Evolutionary conservation across 2,329 filamentous ascomycete species (phyloP), one percentile per base, ranked within the genome.

Genomic region (Leptographium wingfieldii): DNA sequence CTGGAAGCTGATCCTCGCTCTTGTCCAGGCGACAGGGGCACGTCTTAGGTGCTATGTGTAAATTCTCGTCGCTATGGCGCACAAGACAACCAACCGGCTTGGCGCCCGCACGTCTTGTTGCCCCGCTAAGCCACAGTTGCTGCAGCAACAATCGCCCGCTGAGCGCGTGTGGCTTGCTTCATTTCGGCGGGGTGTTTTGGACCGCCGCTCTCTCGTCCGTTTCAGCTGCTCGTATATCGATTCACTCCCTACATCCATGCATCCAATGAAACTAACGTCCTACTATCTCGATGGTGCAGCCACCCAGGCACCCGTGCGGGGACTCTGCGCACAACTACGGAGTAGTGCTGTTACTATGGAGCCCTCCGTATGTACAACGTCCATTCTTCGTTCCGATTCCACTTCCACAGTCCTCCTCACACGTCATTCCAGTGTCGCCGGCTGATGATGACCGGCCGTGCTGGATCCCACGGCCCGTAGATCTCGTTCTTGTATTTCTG

Each of bases 401-500:
- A 27, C 27, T 6, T 14, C 11, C 35, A 25, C 40, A 38, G 51
- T 4, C 9, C 25, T 9, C 22, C 9, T 35, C 46, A 66, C 5
- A 62, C 61, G 40, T 77, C 75, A 57, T 77, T 74, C 80, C 80
- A 83, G 59, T 79, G 74, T 63, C 79, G 76, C 61, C 84, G 77
- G 67, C 86, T 85, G 68, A 90, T 84, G 64, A 94, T 92, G 60
- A 94, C 83, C 11, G 94, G 94, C 69, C 92, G 81, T 7, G 94
- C 94, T 25, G 92, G 92, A 74, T 99, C 94, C 94, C 94, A 99
- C 1, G 94, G 94, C 52, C 94, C 94, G 69, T 92, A 90, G 66
- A 99, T 96, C 74, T 97, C 94, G 71, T 97, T 97, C 78, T 99
- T 99, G 74, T 97, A 99, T 75, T 95, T 92, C 74, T 99, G 94